phyloP scores from a whole-genome alignment of 1,139 yeast genomes.

The Pichiaceae sp. region DNA sequence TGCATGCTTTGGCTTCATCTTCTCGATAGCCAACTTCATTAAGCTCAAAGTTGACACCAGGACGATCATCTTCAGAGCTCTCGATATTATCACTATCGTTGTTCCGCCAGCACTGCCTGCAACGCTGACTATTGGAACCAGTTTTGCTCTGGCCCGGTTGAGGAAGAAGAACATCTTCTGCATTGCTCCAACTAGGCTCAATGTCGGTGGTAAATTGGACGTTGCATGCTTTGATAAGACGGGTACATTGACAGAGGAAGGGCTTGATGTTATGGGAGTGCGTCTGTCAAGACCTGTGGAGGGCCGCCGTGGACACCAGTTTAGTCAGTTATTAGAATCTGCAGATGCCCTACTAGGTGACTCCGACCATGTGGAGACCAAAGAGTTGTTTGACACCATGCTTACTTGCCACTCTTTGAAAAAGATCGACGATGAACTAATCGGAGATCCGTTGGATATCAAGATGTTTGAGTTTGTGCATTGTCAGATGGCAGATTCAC shows the following conservation, averaged over 20 bases:
- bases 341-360: conserved; percentile 24
- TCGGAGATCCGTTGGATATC: conserved; percentile 90
- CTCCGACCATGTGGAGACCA: conserved; percentile 24
- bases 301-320: conserved; percentile 39
- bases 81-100: conserved; percentile 90
- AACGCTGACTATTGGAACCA: conserved; percentile 90
- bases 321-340: conserved; percentile 36
- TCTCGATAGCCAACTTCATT: conserved; percentile 78
- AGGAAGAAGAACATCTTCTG: conserved; percentile 68
- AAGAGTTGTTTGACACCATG: conserved; percentile 43
- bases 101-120: conserved; percentile 99
- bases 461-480: conserved; percentile 89
- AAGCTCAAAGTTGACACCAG: conserved; percentile 61
- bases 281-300: conserved; percentile 50
- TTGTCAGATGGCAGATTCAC: conserved; percentile 68
- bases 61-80: conserved; percentile 75
- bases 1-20: conserved; percentile 76
- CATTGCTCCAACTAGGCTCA: conserved; percentile 87
- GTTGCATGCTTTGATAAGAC: conserved; percentile 92
- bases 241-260: conserved; percentile 96
- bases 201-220: conserved; percentile 90
- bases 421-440: conserved; percentile 63
- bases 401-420: conserved; percentile 86
- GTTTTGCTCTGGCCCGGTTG: conserved; percentile 76
- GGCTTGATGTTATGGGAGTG: conserved; percentile 84